Conservation (phyloP, 2,329 filamentous ascomycete genomes). For the Arthrobotrys iridis region DNA sequence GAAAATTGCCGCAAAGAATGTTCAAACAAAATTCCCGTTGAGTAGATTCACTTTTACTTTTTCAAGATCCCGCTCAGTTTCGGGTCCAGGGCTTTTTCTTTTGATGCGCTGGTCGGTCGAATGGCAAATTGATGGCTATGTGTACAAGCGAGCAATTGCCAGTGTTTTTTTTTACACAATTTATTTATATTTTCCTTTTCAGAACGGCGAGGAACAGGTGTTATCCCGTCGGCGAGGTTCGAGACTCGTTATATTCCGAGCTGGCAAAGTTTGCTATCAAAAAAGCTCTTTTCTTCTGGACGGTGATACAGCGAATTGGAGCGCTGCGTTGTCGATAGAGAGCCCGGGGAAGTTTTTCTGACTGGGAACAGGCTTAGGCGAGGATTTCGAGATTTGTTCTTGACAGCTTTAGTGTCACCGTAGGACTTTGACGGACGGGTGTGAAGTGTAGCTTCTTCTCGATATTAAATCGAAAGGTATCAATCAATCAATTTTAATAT, state of each 20-base stretch:
- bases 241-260: constrained; percentile 18
- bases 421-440: neutral
- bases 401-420: constrained; percentile 1
- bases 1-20: constrained; percentile 9
- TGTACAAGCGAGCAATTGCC: neutral
- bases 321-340: constrained; percentile 51
- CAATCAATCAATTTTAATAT: too few relatives aligned
- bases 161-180: too few relatives aligned
- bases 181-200: too few relatives aligned
- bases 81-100: neutral
- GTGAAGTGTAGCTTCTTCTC: neutral
- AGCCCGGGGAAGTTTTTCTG: neutral
- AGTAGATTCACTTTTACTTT: neutral
- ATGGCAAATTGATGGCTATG: neutral
- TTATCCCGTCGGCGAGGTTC: neutral
- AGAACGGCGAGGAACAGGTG: neutral
- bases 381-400: constrained; percentile 1
- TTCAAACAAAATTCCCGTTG: neutral
- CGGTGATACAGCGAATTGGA: constrained; percentile 12
- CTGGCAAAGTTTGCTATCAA: constrained; percentile 44
- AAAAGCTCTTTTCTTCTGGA: too few relatives aligned
- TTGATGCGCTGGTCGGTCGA: constrained; percentile 20
- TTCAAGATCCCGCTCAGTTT: neutral
- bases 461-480: too few relatives aligned
- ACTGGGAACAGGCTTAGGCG: constrained; percentile 29